These are phyloP conservation scores for Aspergillus bridgeri DNA, from an alignment of 495 filamentous ascomycete species.

Conservation along the genomic window DNA sequence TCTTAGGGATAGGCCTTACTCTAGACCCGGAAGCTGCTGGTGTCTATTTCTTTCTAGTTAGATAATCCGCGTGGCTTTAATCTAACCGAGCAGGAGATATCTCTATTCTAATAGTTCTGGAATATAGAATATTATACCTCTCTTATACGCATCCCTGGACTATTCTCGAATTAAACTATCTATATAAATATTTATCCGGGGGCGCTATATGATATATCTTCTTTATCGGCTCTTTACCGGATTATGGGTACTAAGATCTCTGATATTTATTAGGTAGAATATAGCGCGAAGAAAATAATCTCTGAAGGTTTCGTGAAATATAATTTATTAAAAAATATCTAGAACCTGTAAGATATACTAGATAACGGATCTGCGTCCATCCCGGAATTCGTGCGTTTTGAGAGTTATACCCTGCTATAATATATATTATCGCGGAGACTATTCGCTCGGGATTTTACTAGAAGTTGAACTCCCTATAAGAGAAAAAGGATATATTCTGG, in stretches of 20 bases:
- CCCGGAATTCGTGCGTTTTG: background rate
- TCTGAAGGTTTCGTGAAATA: background rate
- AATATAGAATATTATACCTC: constrained; percentile 16
- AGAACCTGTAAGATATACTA: background rate
- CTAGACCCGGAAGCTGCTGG: constrained; percentile 40
- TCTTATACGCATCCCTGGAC: constrained; percentile 7
- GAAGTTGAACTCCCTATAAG: background rate
- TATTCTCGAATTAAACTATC: background rate
- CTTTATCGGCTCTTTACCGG: background rate
- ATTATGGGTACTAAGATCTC: background rate
- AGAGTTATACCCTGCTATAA: background rate
- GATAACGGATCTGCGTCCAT: background rate
- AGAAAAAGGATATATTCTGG: background rate
- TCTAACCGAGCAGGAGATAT: constrained; percentile 29
- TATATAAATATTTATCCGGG: background rate
- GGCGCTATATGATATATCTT: background rate
- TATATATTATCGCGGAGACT: background rate
- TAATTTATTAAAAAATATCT: background rate
- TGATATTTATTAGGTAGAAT: background rate
- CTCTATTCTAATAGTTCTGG: constrained; percentile 37
- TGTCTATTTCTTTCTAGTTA: constrained; percentile 31
- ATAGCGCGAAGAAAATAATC: background rate
- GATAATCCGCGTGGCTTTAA: constrained; percentile 33
- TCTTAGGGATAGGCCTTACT: constrained; percentile 28
- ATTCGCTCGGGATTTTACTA: background rate